Percentiles rank a stretch among this genome's conserved stretches.
These are phyloP conservation scores for Firmiana major DNA, from an alignment of 345 rosid genomes.

Conservation along the genomic window DNA sequence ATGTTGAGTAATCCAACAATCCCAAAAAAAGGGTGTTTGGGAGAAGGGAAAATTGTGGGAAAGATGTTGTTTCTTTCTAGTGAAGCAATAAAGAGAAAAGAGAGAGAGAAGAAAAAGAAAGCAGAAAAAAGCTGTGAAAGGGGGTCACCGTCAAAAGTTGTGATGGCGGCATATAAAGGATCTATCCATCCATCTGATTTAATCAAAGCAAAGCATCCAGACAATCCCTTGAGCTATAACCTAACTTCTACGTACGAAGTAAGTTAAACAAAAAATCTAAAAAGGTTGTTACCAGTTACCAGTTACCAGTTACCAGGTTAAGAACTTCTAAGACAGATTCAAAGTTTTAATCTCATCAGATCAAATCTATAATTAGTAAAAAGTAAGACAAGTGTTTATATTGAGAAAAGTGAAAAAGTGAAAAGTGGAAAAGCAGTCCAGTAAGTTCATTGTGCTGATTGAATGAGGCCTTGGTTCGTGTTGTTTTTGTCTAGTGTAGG, in stretches of 20 bases:
- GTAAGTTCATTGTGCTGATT: background rate
- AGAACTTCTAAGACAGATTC: background rate
- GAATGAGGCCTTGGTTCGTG: background rate
- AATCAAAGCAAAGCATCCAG: conserved; percentile 16
- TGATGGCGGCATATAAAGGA: conserved; percentile 35
- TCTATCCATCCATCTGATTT: conserved; percentile 18
- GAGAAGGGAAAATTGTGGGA: conserved; percentile 14
- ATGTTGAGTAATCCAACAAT: conserved; percentile 25
- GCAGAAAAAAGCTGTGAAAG: conserved; percentile 11
- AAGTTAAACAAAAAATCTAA: background rate
- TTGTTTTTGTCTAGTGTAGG: background rate
- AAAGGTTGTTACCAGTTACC: too few relatives aligned
- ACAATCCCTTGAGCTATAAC: conserved; percentile 8
- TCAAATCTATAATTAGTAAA: background rate
- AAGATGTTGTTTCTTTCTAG: conserved; percentile 39
- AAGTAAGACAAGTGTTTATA: background rate
- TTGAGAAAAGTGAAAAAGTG: background rate
- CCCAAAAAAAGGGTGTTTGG: conserved; percentile 18
- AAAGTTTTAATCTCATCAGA: background rate
- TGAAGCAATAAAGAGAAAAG: conserved; percentile 31
- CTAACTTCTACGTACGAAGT: conserved; percentile 11
- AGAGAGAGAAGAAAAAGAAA: background rate
- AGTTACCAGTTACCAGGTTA: background rate
- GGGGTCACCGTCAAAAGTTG: conserved; percentile 45
- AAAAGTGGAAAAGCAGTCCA: background rate